Conservation (phyloP, 257 asterid genomes). For the Ballota nigra region DNA sequence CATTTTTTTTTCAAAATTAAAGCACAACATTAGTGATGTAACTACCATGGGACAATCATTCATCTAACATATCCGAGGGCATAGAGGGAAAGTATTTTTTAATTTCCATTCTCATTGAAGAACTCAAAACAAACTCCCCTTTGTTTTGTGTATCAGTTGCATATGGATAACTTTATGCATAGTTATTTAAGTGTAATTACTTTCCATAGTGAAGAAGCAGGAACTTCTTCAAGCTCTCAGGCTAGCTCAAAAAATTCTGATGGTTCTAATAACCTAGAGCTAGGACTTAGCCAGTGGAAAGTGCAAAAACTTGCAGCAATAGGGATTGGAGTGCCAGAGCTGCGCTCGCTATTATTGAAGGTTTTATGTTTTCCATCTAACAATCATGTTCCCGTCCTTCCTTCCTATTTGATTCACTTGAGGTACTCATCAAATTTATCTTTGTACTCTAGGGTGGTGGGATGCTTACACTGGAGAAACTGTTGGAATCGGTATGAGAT, state of each 20-base stretch:
- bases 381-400: conserved; percentile 6
- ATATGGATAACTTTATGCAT: neutral
- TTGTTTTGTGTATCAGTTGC: neutral
- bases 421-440: conserved; percentile 13
- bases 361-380: conserved; percentile 35
- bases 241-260: conserved; percentile 39
- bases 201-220: conserved; percentile 52
- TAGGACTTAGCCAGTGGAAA: conserved; percentile 83
- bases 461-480: conserved; percentile 70
- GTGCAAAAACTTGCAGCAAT: conserved; percentile 74
- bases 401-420: conserved; percentile 11
- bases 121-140: no score
- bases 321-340: conserved; percentile 67
- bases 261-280: conserved; percentile 49
- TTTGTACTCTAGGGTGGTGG: conserved; percentile 75
- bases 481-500: conserved; percentile 62
- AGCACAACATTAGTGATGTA: no score
- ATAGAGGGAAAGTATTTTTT: no score
- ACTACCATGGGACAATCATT: no score
- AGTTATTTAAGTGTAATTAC: conserved; percentile 21
- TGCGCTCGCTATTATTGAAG: conserved; percentile 67
- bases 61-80: no score
- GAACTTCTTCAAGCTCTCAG: conserved; percentile 37
- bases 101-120: no score
- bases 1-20: no score